These are phyloP conservation scores for Sclerotinia trifoliorum DNA, from an alignment of 2,329 filamentous ascomycete species.

Conservation along the genomic window DNA sequence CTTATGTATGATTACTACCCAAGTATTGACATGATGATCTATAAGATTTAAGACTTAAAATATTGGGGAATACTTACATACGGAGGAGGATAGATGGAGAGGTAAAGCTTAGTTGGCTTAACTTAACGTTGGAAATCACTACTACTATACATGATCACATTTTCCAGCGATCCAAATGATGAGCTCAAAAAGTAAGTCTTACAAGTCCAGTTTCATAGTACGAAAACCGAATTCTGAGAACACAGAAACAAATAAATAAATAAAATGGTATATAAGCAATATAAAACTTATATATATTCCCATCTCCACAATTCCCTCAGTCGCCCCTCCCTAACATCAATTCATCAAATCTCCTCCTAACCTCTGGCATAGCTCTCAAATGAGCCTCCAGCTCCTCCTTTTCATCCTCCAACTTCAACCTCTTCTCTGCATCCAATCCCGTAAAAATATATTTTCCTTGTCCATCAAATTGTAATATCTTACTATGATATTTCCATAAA, in stretches of 20 bases:
- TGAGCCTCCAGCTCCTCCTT: constrained; percentile 89
- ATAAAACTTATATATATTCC: background rate
- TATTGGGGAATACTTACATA: too few relatives aligned
- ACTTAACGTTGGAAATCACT: too few relatives aligned
- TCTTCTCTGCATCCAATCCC: constrained; percentile 78
- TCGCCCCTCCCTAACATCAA: constrained; percentile 49
- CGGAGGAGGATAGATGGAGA: too few relatives aligned
- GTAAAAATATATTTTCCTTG: constrained; percentile 92
- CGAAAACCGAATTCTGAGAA: too few relatives aligned
- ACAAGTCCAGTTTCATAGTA: too few relatives aligned
- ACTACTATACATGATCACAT: too few relatives aligned
- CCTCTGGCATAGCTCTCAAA: constrained; percentile 80
- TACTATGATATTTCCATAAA: constrained; percentile 94
- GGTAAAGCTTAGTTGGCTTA: too few relatives aligned
- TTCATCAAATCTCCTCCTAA: constrained; percentile 82
- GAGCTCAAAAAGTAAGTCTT: too few relatives aligned
- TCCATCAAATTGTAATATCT: constrained; percentile 95
- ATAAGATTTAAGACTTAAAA: too few relatives aligned
- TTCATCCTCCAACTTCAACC: constrained; percentile 88
- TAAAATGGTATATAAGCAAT: background rate
- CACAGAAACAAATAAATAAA: background rate
- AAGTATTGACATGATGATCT: too few relatives aligned
- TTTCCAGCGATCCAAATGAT: too few relatives aligned
- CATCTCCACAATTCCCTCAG: background rate
- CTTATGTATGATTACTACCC: too few relatives aligned